A percentile compares a stretch with the other conserved stretches of the same genome.
Conservation (phyloP, 2,329 filamentous ascomycete genomes). For the Trichoderma aggressivum region DNA sequence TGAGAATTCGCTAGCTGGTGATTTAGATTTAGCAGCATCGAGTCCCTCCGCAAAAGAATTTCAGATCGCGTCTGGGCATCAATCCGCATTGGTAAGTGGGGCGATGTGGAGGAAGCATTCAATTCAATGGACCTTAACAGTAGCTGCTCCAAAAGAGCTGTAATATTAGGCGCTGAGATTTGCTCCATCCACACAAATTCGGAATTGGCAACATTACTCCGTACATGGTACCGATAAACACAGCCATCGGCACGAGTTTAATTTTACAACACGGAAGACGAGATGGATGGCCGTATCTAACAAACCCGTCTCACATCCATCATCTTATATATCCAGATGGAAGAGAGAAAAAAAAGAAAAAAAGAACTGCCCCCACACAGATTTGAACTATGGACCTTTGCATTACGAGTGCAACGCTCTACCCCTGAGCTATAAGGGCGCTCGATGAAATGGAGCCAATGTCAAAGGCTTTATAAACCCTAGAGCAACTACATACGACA, state of each 20-base stretch:
- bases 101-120: neutral
- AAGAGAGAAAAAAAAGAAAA: neutral
- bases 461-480: neutral
- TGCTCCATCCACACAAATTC: neutral
- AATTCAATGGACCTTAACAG: neutral
- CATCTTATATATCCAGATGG: neutral
- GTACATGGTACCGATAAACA: neutral
- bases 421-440: slow-evolving; percentile 3
- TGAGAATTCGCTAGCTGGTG: neutral
- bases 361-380: neutral
- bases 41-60: slow-evolving; percentile 4
- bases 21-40: neutral
- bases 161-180: neutral
- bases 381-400: slow-evolving; percentile 8
- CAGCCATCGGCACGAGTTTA: neutral
- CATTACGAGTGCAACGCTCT: slow-evolving; percentile 8
- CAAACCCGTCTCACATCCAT: neutral
- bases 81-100: slow-evolving; percentile 13
- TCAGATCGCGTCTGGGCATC: slow-evolving; percentile 2
- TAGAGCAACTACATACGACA: neutral
- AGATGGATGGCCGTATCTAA: neutral
- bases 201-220: neutral
- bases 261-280: neutral
- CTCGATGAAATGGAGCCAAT: neutral
- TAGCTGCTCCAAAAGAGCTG: neutral